These are phyloP conservation scores for Mortierella sp. DNA, from an alignment of 371 early-diverging fungal genomes.

Conservation along the genomic window DNA sequence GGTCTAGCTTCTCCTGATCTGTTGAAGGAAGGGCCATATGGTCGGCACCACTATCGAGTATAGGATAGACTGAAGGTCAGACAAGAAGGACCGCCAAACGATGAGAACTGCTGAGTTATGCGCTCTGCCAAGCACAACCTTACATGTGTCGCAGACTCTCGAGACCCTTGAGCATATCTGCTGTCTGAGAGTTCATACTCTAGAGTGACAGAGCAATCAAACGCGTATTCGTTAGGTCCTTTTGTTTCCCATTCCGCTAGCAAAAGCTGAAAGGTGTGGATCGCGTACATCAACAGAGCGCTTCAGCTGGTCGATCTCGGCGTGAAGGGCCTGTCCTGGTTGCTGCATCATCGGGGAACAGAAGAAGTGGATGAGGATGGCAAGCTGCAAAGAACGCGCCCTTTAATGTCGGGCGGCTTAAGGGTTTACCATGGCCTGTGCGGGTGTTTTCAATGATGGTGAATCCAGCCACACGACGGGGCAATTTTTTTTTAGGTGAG, in stretches of 20 bases:
- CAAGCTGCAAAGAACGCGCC: too few species aligned
- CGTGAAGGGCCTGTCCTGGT: constrained; percentile 28
- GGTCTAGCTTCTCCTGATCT: constrained; percentile 50
- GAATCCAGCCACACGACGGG: too few species aligned
- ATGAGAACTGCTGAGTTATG: too few species aligned
- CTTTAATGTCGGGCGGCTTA: not conserved
- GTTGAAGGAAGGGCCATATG: constrained; percentile 47
- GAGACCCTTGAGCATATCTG: constrained; percentile 42
- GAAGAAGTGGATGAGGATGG: not conserved
- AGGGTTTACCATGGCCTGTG: not conserved
- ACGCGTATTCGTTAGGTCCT: not conserved
- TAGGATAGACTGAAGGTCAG: not conserved
- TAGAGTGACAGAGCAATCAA: constrained; percentile 2
- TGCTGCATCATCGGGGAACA: constrained; percentile 16
- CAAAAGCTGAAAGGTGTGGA: not conserved
- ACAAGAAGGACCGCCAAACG: too few species aligned
- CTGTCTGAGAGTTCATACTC: constrained; percentile 53
- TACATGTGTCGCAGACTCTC: constrained; percentile 43
- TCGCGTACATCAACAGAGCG: constrained; percentile 44
- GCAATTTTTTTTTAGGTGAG: too few species aligned
- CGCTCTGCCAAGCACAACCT: not conserved
- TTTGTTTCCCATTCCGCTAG: too few species aligned
- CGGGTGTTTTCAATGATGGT: too few species aligned
- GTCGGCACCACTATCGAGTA: constrained; percentile 31
- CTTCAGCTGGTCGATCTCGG: constrained; percentile 44